Evolutionary conservation across 305 asterid species (phyloP), one percentile per base, ranked within the genome.

Genomic region (Plantago lanceolata): DNA sequence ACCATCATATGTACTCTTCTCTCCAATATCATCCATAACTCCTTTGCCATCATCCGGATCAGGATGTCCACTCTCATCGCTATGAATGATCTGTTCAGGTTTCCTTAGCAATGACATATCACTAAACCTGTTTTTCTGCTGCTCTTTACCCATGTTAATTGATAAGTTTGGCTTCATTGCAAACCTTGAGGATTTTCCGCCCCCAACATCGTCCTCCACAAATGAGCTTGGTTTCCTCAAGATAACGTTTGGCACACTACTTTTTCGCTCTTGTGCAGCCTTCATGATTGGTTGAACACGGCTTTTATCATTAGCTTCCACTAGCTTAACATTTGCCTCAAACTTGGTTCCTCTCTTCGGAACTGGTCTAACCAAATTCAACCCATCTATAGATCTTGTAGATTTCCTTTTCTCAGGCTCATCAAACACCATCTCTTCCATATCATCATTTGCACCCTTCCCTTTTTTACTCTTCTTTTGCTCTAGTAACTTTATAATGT

Each of bases 351-450:
- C 94, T 75, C 82, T 78, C 76, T 79, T 79, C 21, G 82, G 88
- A 52, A 76, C 83, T 48, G 98, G 96, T 11, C 95, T 81, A 35
- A 83, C 95, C 82, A 92, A 86, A 76, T 89, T 79, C 60, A 89
- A 61, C 43, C 90, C 96, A 60, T 74, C 73, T 15, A 69, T 52
- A 26, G 90, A 74, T 69, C 67, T 67, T 9, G 61, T 69, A 16
- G 77, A 63, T 59, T 72, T 82, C 71, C 12, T 26, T 14, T 55
- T 31, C 59, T 33, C 40, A 33, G 85, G 55, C 24, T 69, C 53
- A 50, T 88, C 89, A 69, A 86, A 84, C 3, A 88, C 82, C 71
- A 84, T 60, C 79, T 86, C 96, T 74, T 79, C 85, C 58, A 75
- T 57, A 48, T 70, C 88, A 54, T 61, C 77, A 17, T 66, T 43